A percentile compares a stretch with the other conserved stretches of the same genome.
These are phyloP conservation scores for Cladosporium cucumerinum DNA, from an alignment of 2,329 filamentous ascomycete species.

Conservation along the genomic window DNA sequence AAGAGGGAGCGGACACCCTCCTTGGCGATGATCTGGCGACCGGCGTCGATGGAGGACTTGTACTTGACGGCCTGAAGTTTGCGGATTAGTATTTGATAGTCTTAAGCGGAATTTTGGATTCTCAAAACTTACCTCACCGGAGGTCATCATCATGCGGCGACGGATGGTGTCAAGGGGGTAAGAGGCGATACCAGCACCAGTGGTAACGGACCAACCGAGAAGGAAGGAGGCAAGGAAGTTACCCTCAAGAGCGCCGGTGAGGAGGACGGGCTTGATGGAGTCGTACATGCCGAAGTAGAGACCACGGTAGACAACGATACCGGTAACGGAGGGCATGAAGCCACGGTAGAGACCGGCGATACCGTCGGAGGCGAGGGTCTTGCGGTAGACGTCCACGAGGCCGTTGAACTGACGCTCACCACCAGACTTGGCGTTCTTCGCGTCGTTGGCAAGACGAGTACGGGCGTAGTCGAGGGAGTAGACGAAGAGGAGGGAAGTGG, in stretches of 20 bases:
- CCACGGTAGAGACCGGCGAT: slow-evolving; percentile 99
- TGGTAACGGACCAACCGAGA: slow-evolving; percentile 99
- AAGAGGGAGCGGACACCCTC: slow-evolving; percentile 99
- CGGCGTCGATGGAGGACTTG: slow-evolving; percentile 92
- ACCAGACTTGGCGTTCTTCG: slow-evolving; percentile 95
- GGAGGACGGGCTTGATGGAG: slow-evolving; percentile 98
- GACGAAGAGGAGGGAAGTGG: slow-evolving; percentile 99
- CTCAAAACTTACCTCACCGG: slow-evolving; percentile 57
- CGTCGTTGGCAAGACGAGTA: slow-evolving; percentile 99
- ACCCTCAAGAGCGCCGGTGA: slow-evolving; percentile 85
- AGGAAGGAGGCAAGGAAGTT: slow-evolving; percentile 99
- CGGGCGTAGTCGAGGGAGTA: slow-evolving; percentile 99
- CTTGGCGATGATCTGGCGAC: slow-evolving; percentile 92
- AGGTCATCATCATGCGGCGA: slow-evolving; percentile 99
- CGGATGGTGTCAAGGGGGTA: slow-evolving; percentile 99
- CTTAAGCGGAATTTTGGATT: no score
- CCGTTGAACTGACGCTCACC: slow-evolving; percentile 99
- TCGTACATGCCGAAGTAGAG: slow-evolving; percentile 99
- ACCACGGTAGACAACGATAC: slow-evolving; percentile 99
- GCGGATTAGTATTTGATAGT: slow-evolving; percentile 33
- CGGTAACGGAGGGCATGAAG: slow-evolving; percentile 98
- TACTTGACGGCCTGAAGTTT: slow-evolving; percentile 92
- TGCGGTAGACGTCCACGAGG: slow-evolving; percentile 98
- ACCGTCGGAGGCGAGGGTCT: slow-evolving; percentile 98
- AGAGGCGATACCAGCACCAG: slow-evolving; percentile 99